Base-by-base conservation (phyloP, 768 basidiomycete genomes). In the Tricholoma sp. region DNA sequence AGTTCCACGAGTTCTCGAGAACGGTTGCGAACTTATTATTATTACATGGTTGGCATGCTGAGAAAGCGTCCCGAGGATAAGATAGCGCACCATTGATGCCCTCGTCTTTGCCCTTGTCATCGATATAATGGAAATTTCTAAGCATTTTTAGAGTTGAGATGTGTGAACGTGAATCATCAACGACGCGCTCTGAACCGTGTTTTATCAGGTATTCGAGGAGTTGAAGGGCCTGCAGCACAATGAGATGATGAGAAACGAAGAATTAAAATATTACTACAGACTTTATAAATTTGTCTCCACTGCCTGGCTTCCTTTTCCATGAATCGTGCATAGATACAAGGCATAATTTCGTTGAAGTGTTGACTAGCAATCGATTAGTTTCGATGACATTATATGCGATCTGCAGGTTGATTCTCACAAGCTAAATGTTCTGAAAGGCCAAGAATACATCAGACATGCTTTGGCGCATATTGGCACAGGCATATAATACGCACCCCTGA, bases 231-330 rank as follows among this genome's bases (percentile, higher is more conserved):
- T 95, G 63, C 32, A 24, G 27, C 8, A 31, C 4, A 22, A 21
- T 39, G n/a, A 4, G 4, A 16, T 8, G 12, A 32, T 45, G 12
- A 59, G 45, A 31, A 7, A 12, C 14, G 14, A 51, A 14, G 10
- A 8, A 8, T 21, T n/a, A 7, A 11, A 27, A 5, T 14, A n/a
- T 14, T 21, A 2, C 24, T 27, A 50, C 75, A 18, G 39, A 85
- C 93, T 80, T 99, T 99, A 82, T 99, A 99, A 57, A 99, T 98
- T 71, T 99, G 94, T 34, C 97, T 81, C 97, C 97, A 99, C 69
- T 99, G 92, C 19, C 89, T 79, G 0, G 97, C 97, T 72, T 99
- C 97, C 74, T 98, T 98, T 72, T 98, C 92, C 86, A 95, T 96
- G 71, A 96, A 97, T 24, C 93, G 84, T 8, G 85, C 81, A 71